Percentiles rank a stretch among this genome's conserved stretches.
These are phyloP conservation scores for Sugiyamaella castrensis DNA, from an alignment of 1,139 yeast species.

Conservation along the genomic window DNA sequence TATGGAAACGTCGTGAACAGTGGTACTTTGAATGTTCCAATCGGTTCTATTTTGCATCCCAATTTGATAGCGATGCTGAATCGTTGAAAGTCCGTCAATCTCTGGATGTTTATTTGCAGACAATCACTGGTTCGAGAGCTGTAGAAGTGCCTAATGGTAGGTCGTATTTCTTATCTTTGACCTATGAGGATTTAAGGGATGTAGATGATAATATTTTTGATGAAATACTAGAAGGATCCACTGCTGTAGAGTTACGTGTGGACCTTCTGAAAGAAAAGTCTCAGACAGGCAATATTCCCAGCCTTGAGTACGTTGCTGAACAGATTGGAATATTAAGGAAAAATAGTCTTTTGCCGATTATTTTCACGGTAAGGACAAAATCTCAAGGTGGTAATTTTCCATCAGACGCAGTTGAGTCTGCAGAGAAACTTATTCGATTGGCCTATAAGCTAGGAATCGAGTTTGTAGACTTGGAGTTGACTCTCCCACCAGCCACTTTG, in stretches of 20 bases:
- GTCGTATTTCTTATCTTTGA: slow-evolving; percentile 72
- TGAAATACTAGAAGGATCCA: slow-evolving; percentile 60
- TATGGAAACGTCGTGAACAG: slow-evolving; percentile 77
- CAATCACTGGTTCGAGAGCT: slow-evolving; percentile 58
- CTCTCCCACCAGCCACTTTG: slow-evolving; percentile 45
- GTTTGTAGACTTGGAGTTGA: slow-evolving; percentile 50
- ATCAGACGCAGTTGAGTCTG: slow-evolving; percentile 47
- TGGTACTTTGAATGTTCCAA: slow-evolving; percentile 84
- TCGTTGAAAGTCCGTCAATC: slow-evolving; percentile 57
- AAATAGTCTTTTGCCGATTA: slow-evolving; percentile 66
- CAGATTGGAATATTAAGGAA: slow-evolving; percentile 62
- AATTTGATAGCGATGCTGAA: slow-evolving; percentile 56
- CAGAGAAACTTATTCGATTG: slow-evolving; percentile 52
- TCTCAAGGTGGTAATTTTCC: slow-evolving; percentile 84
- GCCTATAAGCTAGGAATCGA: slow-evolving; percentile 65
- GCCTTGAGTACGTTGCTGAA: slow-evolving; percentile 54
- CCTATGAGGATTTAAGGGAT: slow-evolving; percentile 46
- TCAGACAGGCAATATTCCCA: slow-evolving; percentile 30
- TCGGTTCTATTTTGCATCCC: slow-evolving; percentile 72
- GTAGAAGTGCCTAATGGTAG: slow-evolving; percentile 49
- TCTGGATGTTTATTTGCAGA: slow-evolving; percentile 55
- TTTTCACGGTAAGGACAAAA: slow-evolving; percentile 74
- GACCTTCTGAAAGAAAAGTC: slow-evolving; percentile 59
- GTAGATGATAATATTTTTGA: slow-evolving; percentile 46
- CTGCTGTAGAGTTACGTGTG: slow-evolving; percentile 81